Base-by-base conservation (phyloP, 345 rosid species). In the Gossypium herbaceum region DNA sequence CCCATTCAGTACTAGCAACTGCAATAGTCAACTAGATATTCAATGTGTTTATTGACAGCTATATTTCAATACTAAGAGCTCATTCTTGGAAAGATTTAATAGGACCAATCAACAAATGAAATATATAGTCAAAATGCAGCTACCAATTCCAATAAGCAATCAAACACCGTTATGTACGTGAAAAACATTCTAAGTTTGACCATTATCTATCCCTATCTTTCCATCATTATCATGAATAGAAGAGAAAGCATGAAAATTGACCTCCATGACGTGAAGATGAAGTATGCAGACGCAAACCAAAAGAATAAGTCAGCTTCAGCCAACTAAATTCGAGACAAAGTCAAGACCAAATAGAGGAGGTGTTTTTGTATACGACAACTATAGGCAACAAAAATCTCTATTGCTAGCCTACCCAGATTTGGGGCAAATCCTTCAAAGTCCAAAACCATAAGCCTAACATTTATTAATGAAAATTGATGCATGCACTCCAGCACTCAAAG, bases 241-340 rank as follows among this genome's bases (percentile, higher is more conserved):
- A 19, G 39, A 72, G 3, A 43, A 47, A 56, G 8, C 29, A 72
- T 7, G 8, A 25, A 72, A 56, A 72, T 10, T 39, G 51, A 41
- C 29, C 63, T 71, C 50, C 13, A 55, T 55, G 51, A 39, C 19
- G 48, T 19, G 13, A 29, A 54, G 74, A 56, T 6, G 19, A 34
- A 71, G 34, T 55, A 54, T 19, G 56, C 52, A 56, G 52, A 20
- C 39, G 20, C 50, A 71, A 39, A 54, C 15, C 13, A 3, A 51
- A 69, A 17, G 44, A 72, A 34, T 72, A 72, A 55, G 27, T 41
- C 34, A 71, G 50, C 64, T 72, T 55, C 64, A 56, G 34, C 61
- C 45, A 70, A 52, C 48, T 17, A 34, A 41, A 16, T 50, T 17
- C 0, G 16, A 54, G 61, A 29, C 47, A 52, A 29, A 10, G 12